Percentiles rank a stretch among this genome's conserved stretches.
phyloP scores from a whole-genome alignment of 805 yeast genomes.

The Metschnikowia santaceciliae region DNA sequence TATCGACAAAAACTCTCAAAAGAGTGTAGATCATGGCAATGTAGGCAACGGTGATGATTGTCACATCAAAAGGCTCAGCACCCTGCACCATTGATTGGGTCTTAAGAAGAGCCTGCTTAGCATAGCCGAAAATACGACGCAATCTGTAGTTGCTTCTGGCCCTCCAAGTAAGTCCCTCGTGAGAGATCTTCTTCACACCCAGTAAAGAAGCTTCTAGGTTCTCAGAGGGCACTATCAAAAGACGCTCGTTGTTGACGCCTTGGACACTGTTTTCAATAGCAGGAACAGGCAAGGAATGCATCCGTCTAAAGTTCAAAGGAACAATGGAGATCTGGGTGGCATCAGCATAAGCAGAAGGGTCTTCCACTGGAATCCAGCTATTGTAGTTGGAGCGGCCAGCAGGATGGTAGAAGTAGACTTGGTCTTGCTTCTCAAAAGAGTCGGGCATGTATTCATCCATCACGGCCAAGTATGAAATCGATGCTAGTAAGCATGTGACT shows the following conservation, averaged over 20 bases:
- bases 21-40: conserved; percentile 85
- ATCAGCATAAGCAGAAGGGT: conserved; percentile 34
- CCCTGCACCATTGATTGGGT: conserved; percentile 49
- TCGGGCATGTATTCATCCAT: conserved; percentile 62
- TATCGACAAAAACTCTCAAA: conserved; percentile 65
- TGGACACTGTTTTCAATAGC: conserved; percentile 35
- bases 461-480: conserved; percentile 73
- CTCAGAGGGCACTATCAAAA: conserved; percentile 35
- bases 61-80: conserved; percentile 84
- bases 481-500: conserved; percentile 65
- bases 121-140: conserved; percentile 53
- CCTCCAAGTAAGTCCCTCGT: conserved; percentile 55
- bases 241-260: conserved; percentile 39
- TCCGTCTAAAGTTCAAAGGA: conserved; percentile 55
- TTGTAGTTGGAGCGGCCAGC: conserved; percentile 30
- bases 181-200: conserved; percentile 23
- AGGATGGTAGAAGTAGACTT: conserved; percentile 32
- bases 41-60: conserved; percentile 75
- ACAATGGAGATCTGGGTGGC: conserved; percentile 48
- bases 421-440: conserved; percentile 34
- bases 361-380: conserved; percentile 50
- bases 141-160: conserved; percentile 54
- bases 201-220: conserved; percentile 23
- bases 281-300: conserved; percentile 40
- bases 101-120: conserved; percentile 37